Base-by-base conservation (phyloP, 2,329 filamentous ascomycete species). In the Bipolaris gigantea region DNA sequence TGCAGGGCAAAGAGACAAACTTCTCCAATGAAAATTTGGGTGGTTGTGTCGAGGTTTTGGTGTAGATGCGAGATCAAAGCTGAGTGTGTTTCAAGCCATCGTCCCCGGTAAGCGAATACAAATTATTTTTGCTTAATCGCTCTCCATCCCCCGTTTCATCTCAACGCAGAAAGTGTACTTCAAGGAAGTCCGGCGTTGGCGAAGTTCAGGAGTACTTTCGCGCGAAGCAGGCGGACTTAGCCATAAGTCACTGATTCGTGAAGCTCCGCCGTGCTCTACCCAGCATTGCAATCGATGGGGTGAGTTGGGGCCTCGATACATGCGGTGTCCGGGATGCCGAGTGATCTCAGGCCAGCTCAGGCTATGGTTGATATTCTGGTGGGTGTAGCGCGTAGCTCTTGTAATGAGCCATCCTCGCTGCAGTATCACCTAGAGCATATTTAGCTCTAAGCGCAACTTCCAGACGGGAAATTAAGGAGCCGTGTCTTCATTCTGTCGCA, bases 331-430 rank as follows among this genome's bases (percentile, higher is more conserved):
- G 0, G 48, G 46, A 2, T 52, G 30, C 34, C 56, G 59, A 49
- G 57, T 55, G 6, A 63, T 40, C 5, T 59, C 50, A 4, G 58
- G 51, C 62, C 62, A 64, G n/a, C 59, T 55, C 13, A 63, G 56
- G 10, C 57, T 48, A 10, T 64, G 62, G 5, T 57, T 59, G 40
- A 64, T 53, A 11, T 49, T 55, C 23, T 58, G 58, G 9, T 51
- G 41, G 13, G 25, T 18, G 3, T 46, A 57, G 46, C 54, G 30
- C 21, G 21, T 30, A 2, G 34, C 43, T 40, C 51, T 45, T 11
- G 51, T 23, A 9, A 59, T 57, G 25, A 64, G 53, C 62, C 62
- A 64, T 43, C 62, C 62, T 41, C 57, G 48, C 5, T 59, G 58
- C 10, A 43, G 44, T n/a, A 55, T 45, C 10, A 55, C 53, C 60